Base-by-base conservation (phyloP, 768 basidiomycete genomes). In the Boletus pseudopeckii region DNA sequence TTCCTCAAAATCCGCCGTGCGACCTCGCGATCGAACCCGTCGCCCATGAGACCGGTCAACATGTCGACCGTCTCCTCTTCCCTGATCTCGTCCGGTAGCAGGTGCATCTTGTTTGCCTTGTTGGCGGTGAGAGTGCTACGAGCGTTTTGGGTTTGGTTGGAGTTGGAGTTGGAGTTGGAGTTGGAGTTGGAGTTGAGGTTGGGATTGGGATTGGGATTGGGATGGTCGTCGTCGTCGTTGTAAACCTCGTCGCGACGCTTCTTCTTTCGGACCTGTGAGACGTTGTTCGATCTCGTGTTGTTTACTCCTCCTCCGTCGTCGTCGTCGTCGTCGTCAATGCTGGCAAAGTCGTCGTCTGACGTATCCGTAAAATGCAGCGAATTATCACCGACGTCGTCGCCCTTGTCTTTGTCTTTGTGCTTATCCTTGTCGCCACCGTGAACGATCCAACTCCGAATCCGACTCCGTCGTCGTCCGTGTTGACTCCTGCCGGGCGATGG, bases 1-100 rank as follows among this genome's bases (percentile, higher is more conserved):
- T 84, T 84, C 50, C 80, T 73, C 51, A 86, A 72, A 20, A 87
- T 75, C n/a, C 77, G 73, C 28, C 78, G 78, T 7, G 77, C 81
- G 18, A 79, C 71, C 32, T 79, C 76, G 10, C 67, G 67, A 50
- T 80, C 77, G 42, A 72, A 60, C 7, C 54, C 64, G n/a, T 66
- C 69, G 18, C 69, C 75, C 75, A 78, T 75, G 58, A 80, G 61
- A 2, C 65, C 53, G 11, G 59, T 68, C 45, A 79, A 53, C 44
- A 67, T 56, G 5, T 68, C 68, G 10, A 79, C 66, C 30, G 62
- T 61, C 22, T 67, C 63, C 15, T 66, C 69, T 41, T 76, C 74
- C 44, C 51, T 57, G 7, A 45, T 15, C 15, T 63, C 61, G 50
- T 68, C 69, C 11, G 58, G 63, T 5, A 43, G 30, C 39, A 57